A percentile compares a stretch with the other conserved stretches of the same genome.
phyloP scores from a whole-genome alignment of 257 asterid genomes.

The Lantana camara region DNA sequence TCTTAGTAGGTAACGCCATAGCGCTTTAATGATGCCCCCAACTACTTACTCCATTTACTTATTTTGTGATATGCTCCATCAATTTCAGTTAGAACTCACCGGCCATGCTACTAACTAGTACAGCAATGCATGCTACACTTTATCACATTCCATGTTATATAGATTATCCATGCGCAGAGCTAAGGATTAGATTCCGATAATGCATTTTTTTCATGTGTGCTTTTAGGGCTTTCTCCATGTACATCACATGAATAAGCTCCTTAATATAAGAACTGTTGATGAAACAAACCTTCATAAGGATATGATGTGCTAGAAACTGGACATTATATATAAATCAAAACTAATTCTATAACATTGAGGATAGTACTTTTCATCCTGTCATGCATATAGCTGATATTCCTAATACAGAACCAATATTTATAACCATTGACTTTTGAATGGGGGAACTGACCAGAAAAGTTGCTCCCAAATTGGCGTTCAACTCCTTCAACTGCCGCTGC shows the following conservation, averaged over 20 bases:
- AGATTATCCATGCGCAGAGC: neutral
- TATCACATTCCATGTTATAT: neutral
- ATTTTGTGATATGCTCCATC: neutral
- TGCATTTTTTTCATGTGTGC: neutral
- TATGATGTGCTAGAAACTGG: neutral
- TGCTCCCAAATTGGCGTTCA: constrained; percentile 88
- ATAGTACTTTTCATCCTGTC: neutral
- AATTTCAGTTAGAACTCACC: neutral
- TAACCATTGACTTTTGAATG: constrained; percentile 6
- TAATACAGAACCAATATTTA: too few relatives aligned
- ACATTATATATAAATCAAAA: neutral
- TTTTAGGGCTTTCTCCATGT: neutral
- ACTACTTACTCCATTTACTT: neutral
- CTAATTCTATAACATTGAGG: constrained; percentile 7
- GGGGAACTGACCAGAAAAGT: constrained; percentile 66
- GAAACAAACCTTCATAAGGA: constrained; percentile 1
- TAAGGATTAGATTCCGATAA: neutral
- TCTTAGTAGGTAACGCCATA: constrained; percentile 7
- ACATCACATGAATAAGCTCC: constrained; percentile 14
- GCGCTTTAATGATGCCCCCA: neutral
- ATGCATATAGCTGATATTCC: constrained; percentile 7
- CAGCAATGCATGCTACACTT: neutral
- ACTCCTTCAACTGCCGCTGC: constrained; percentile 99
- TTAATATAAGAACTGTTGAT: neutral
- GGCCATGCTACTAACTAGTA: neutral